phyloP scores from a whole-genome alignment of 1,284 basidiomycete genomes.

The Moesziomyces parantarcticus region DNA sequence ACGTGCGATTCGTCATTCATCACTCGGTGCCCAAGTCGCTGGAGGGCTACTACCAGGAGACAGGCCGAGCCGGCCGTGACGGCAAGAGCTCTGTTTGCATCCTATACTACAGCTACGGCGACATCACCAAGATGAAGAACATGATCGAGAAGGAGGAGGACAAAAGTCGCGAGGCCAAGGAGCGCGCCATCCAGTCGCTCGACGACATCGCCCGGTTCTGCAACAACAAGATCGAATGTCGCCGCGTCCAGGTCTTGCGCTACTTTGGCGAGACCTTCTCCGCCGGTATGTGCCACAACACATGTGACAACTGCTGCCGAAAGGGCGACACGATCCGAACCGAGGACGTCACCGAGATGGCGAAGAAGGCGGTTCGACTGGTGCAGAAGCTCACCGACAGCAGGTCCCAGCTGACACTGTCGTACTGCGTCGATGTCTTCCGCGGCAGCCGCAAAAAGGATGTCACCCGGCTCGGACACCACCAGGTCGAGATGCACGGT shows the following conservation, averaged over 20 bases:
- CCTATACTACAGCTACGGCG: slow-evolving; percentile 72
- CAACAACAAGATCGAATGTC: slow-evolving; percentile 83
- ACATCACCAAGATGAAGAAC: slow-evolving; percentile 72
- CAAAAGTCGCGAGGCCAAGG: slow-evolving; percentile 72
- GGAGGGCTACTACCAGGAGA: slow-evolving; percentile 83
- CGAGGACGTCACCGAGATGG: slow-evolving; percentile 73
- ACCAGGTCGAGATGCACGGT: slow-evolving; percentile 73
- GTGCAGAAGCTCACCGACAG: slow-evolving; percentile 71
- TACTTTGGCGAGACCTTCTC: slow-evolving; percentile 78
- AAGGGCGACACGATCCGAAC: slow-evolving; percentile 24
- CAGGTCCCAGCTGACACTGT: slow-evolving; percentile 71
- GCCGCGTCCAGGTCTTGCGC: slow-evolving; percentile 82
- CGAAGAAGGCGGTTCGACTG: slow-evolving; percentile 72
- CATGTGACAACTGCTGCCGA: slow-evolving; percentile 79
- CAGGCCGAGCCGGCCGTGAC: slow-evolving; percentile 84
- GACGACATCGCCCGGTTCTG: slow-evolving; percentile 79
- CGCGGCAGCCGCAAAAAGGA: slow-evolving; percentile 74
- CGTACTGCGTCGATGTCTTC: slow-evolving; percentile 73
- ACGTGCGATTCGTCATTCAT: slow-evolving; percentile 84
- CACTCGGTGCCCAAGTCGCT: slow-evolving; percentile 77
- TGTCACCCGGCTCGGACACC: slow-evolving; percentile 72
- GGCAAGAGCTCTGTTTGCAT: slow-evolving; percentile 71
- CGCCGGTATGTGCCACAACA: slow-evolving; percentile 73
- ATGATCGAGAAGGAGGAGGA: slow-evolving; percentile 74
- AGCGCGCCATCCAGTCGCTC: slow-evolving; percentile 74